Evolutionary conservation across 495 filamentous ascomycete species (phyloP).

Genomic region (Talaromyces nanjingensis): DNA sequence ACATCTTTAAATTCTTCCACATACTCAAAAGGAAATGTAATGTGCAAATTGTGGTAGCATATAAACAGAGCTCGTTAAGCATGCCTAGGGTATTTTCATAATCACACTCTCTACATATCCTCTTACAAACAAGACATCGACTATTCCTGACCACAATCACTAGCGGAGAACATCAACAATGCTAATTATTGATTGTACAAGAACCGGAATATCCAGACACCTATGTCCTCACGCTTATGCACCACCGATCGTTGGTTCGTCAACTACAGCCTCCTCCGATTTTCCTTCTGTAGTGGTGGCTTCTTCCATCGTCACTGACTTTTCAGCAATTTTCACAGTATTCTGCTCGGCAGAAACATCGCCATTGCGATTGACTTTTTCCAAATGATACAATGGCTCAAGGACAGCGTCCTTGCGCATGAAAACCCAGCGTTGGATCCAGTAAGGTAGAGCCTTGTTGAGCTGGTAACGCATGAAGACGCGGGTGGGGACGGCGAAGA

Average conservation of each 20-base stretch:
- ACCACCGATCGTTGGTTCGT: background rate
- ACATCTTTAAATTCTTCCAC: no score
- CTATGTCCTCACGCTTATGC: background rate
- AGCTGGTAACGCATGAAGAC: background rate
- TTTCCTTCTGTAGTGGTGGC: background rate
- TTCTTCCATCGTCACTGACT: background rate
- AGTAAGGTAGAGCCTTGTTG: background rate
- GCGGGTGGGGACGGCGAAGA: background rate
- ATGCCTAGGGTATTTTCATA: no score
- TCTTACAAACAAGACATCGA: background rate
- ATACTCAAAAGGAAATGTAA: no score
- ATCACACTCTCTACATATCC: no score
- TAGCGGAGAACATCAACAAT: background rate
- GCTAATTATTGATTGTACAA: background rate
- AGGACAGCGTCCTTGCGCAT: background rate
- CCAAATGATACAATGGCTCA: background rate
- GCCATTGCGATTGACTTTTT: background rate
- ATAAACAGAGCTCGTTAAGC: no score
- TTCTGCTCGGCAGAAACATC: background rate
- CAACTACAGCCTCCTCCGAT: background rate
- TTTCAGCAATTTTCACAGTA: background rate
- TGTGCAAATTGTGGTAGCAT: no score
- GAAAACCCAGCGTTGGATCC: background rate
- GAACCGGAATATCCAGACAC: background rate
- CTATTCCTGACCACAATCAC: background rate